Conservation (phyloP, 305 asterid species). For the Rubia occidens region DNA sequence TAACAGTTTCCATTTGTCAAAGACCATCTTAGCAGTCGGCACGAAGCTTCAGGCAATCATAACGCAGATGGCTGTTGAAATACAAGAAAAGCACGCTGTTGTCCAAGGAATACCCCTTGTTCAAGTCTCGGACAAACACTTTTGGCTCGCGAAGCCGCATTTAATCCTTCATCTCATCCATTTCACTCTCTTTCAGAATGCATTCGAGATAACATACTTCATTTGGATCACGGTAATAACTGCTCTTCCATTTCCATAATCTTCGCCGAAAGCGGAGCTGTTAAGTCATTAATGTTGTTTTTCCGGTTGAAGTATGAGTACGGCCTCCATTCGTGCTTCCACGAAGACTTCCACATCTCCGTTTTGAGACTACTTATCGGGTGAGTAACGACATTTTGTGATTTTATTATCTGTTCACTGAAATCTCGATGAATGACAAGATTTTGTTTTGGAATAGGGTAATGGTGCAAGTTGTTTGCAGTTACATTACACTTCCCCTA, state of each 20-base stretch:
- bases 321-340: slow-evolving; percentile 78
- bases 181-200: slow-evolving; percentile 66
- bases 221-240: slow-evolving; percentile 74
- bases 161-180: slow-evolving; percentile 50
- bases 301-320: slow-evolving; percentile 64
- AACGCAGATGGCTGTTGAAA: slow-evolving; percentile 62
- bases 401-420: too few species aligned
- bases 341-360: slow-evolving; percentile 44
- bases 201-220: slow-evolving; percentile 89
- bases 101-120: slow-evolving; percentile 69
- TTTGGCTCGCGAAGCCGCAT: slow-evolving; percentile 52
- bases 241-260: neutral
- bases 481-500: slow-evolving; percentile 74
- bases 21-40: slow-evolving; percentile 57
- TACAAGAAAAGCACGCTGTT: slow-evolving; percentile 61
- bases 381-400: slow-evolving; percentile 25
- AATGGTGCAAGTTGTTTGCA: slow-evolving; percentile 51
- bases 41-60: slow-evolving; percentile 69
- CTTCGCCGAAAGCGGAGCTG: neutral
- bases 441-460: slow-evolving; percentile 31
- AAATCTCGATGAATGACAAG: neutral
- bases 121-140: slow-evolving; percentile 54
- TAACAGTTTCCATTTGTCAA: slow-evolving; percentile 12
- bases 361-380: slow-evolving; percentile 55
- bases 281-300: neutral